Evolutionary conservation across 331 rosid species (phyloP), one percentile per base, ranked within the genome.

Genomic region (Quercus phellos): DNA sequence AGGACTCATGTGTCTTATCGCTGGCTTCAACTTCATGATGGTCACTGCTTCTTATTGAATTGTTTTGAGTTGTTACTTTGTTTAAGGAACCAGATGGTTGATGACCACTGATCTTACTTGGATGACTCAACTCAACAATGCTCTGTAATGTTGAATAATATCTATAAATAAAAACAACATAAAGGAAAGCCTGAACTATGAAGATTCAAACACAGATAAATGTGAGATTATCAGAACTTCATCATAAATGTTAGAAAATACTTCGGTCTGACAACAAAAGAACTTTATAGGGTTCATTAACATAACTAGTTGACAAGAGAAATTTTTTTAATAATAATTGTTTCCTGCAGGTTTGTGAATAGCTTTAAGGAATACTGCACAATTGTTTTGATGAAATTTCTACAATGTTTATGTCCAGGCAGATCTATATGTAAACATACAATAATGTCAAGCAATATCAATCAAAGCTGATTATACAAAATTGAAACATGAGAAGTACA

Each of bases 111-210:
- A 11, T 55, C 66, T 51, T 71, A 43, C 63, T 55, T 18, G 68
- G 75, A 81, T 80, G 80, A 75, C 78, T 84, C 80, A 82, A 76
- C 79, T 81, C 76, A 53, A 82, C 30, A 69, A 58, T 86, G 78
- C 77, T 82, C 83, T 77, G 77, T 54, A 54, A 51, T 58, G 78
- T 72, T 61, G 30, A 79, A 68, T 77, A 29, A 70, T 60, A 81
- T 46, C 34, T 83, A 38, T 77, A 72, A 77, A 74, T 27, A 79
- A 46, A 66, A 32, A 53, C 24, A 38, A 64, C 35, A 70, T 34
- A 2, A 27, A 78, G 55, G 73, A 68, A 78, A 61, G 22, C 55
- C 54, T 67, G 55, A 74, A 53, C 46, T 14, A 60, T 51, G 11
- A 29, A 32, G 19, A 61, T 61, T 21, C 16, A 61, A 61, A 22